Percentiles rank a stretch among this genome's conserved stretches.
phyloP scores from a whole-genome alignment of 306 rosid species.

The Quercus engelmannii region DNA sequence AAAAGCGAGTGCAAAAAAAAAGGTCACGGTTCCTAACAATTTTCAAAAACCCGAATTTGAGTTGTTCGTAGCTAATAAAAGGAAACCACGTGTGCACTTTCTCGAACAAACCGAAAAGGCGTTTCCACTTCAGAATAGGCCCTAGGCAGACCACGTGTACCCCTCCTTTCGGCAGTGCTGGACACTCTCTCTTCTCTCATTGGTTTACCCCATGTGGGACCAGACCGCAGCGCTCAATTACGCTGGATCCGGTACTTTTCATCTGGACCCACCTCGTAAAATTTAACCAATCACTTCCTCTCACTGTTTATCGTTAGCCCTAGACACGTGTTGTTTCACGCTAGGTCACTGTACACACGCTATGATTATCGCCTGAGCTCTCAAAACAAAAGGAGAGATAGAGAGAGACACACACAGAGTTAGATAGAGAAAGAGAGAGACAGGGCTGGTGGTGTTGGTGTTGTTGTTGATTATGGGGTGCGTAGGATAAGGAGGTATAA shows the following conservation, averaged over 20 bases:
- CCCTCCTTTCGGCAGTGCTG: constrained; percentile 41
- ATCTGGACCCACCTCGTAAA: constrained; percentile 2
- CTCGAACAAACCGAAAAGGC: constrained; percentile 29
- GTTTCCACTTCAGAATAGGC: constrained; percentile 3
- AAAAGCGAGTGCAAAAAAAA: not conserved
- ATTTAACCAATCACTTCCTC: constrained; percentile 20
- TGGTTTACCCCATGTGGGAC: constrained; percentile 23
- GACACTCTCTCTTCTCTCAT: constrained; percentile 29
- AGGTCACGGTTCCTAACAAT: accelerated
- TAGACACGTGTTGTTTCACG: constrained; percentile 29
- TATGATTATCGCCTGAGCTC: constrained; percentile 1
- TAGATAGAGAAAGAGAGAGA: not conserved
- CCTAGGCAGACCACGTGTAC: constrained; percentile 37
- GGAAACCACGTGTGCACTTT: constrained; percentile 26
- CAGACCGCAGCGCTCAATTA: constrained; percentile 10
- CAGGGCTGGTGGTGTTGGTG: not conserved
- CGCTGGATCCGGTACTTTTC: constrained; percentile 19
- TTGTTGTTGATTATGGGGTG: constrained; percentile 16
- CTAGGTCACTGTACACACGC: not conserved
- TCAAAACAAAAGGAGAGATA: not conserved
- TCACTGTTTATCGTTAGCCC: constrained; percentile 5
- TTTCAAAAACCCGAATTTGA: not conserved
- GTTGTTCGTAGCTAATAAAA: constrained; percentile 18
- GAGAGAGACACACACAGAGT: too few relatives aligned
- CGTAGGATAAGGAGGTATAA: constrained; percentile 15